Evolutionary conservation across 768 basidiomycete species (phyloP).

Genomic region (Dioszegia hungarica): DNA sequence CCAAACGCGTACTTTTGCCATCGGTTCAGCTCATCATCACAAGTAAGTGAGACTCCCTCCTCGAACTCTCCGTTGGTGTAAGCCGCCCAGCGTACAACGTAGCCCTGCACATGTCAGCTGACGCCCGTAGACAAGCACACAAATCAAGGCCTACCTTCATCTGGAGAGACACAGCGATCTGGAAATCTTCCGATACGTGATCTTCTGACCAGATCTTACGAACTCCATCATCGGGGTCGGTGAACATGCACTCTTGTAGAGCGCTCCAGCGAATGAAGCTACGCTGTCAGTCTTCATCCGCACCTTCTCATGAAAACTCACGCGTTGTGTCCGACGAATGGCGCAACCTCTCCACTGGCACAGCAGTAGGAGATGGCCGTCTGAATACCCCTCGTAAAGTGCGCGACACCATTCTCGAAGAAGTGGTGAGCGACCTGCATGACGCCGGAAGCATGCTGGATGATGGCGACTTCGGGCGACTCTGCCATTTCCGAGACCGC

Average conservation of each 20-base stretch:
- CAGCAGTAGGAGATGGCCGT: slow-evolving; percentile 44
- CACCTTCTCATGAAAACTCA: neutral
- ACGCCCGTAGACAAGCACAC: neutral
- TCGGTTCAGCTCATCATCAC: slow-evolving; percentile 82
- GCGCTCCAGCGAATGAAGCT: slow-evolving; percentile 80
- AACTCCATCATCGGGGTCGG: slow-evolving; percentile 62
- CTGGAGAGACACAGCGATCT: slow-evolving; percentile 72
- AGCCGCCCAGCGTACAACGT: slow-evolving; percentile 58
- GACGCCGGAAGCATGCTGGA: slow-evolving; percentile 86
- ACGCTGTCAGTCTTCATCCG: neutral
- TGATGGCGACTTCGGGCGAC: slow-evolving; percentile 77
- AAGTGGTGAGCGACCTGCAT: slow-evolving; percentile 87
- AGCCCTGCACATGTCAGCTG: slow-evolving; percentile 21
- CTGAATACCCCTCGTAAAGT: slow-evolving; percentile 83
- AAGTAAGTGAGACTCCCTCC: slow-evolving; percentile 84
- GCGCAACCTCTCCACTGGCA: slow-evolving; percentile 43
- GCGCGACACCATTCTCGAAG: slow-evolving; percentile 84
- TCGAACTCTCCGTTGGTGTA: slow-evolving; percentile 81
- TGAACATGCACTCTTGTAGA: slow-evolving; percentile 70
- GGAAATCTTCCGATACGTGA: slow-evolving; percentile 79
- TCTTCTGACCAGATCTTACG: slow-evolving; percentile 77
- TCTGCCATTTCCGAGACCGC: slow-evolving; percentile 73
- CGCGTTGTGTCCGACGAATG: slow-evolving; percentile 7
- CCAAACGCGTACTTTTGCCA: slow-evolving; percentile 67
- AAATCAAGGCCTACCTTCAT: slow-evolving; percentile 52